Conservation (phyloP, 1,284 basidiomycete species). For the Sanghuangporus baumii region DNA sequence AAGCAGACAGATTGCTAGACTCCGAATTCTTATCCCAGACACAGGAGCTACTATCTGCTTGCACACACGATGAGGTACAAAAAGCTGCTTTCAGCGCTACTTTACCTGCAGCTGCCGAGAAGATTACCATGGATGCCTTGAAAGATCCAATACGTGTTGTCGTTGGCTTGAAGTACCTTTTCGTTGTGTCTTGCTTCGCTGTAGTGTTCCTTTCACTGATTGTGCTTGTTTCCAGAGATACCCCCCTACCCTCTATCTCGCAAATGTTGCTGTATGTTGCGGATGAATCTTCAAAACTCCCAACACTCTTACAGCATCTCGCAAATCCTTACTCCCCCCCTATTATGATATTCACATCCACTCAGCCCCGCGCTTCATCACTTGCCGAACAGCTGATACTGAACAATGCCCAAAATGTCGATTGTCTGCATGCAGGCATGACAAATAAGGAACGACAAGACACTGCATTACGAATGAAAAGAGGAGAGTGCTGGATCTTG, state of each 20-base stretch:
- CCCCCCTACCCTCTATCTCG: conserved; percentile 71
- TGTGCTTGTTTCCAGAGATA: conserved; percentile 59
- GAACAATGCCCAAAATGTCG: conserved; percentile 83
- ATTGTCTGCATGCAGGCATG: conserved; percentile 88
- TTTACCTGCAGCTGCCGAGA: conserved; percentile 84
- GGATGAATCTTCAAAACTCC: conserved; percentile 89
- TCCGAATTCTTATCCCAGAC: conserved; percentile 86
- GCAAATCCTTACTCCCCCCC: conserved; percentile 87
- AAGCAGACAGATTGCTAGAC: conserved; percentile 89
- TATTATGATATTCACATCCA: conserved; percentile 89
- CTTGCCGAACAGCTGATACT: conserved; percentile 83
- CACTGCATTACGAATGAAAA: conserved; percentile 78
- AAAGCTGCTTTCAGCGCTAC: conserved; percentile 95
- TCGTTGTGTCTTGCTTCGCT: conserved; percentile 19
- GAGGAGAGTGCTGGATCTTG: conserved; percentile 88
- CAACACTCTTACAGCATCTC: conserved; percentile 77
- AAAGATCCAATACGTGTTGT: conserved; percentile 82
- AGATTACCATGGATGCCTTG: conserved; percentile 81
- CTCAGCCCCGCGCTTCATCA: conserved; percentile 87
- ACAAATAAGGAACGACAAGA: conserved; percentile 85
- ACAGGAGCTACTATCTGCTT: conserved; percentile 84
- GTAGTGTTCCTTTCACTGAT: conserved; percentile 4
- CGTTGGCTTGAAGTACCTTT: conserved; percentile 91
- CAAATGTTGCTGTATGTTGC: conserved; percentile 91
- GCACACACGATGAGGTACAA: conserved; percentile 66